A percentile compares a stretch with the other conserved stretches of the same genome.
phyloP scores from a whole-genome alignment of 1,284 basidiomycete species.

The Fomes fomentarius region DNA sequence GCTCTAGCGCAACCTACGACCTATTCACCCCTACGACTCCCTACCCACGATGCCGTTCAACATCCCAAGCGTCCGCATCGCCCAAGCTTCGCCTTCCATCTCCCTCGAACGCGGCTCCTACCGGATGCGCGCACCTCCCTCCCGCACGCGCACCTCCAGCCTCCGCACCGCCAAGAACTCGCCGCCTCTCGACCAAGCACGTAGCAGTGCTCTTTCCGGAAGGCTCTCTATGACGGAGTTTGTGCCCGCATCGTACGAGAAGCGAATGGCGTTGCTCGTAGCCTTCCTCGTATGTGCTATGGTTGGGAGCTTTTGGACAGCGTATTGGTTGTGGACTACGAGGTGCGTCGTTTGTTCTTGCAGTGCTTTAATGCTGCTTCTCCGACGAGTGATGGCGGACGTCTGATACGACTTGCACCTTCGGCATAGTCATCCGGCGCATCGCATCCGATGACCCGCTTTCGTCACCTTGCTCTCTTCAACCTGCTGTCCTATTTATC shows the following conservation, averaged over 20 bases:
- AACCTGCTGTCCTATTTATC: not conserved
- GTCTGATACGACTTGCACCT: not conserved
- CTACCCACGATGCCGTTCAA: constrained; percentile 25
- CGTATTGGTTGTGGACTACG: constrained; percentile 65
- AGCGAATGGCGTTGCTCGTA: constrained; percentile 41
- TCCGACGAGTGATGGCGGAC: too few species aligned
- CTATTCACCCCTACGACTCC: too few species aligned
- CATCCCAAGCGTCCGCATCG: constrained; percentile 27
- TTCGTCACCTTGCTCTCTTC: not conserved
- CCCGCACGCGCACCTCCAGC: constrained; percentile 19
- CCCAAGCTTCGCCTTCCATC: constrained; percentile 58
- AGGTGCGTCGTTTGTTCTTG: constrained; percentile 48
- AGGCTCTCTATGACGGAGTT: constrained; percentile 2
- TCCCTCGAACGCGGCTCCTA: constrained; percentile 65
- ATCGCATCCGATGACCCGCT: not conserved
- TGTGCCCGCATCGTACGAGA: constrained; percentile 28
- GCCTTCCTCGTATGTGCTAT: constrained; percentile 50
- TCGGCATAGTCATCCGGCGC: not conserved
- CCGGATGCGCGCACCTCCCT: constrained; percentile 52
- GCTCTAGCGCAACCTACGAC: too few species aligned
- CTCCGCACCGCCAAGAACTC: not conserved
- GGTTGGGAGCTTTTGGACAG: constrained; percentile 56
- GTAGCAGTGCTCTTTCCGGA: not conserved
- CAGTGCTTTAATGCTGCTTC: too few species aligned
- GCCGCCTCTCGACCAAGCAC: too few species aligned